These are phyloP conservation scores for Arabidopsis lyrata DNA, from an alignment of 441 rosid species.

Conservation along the genomic window DNA sequence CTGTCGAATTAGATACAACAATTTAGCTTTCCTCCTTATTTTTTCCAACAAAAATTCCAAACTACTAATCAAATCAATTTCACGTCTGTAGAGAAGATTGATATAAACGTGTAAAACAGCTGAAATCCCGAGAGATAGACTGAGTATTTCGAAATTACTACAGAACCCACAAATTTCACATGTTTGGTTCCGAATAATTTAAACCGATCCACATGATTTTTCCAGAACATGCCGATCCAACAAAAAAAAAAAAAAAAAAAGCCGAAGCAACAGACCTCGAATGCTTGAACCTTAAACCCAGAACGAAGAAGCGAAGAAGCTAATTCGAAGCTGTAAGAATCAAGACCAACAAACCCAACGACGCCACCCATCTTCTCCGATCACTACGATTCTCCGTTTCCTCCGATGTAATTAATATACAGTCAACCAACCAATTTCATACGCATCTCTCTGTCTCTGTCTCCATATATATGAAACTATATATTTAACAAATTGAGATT, in stretches of 20 bases:
- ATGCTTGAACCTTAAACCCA: conserved; percentile 73
- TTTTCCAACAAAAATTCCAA: neutral
- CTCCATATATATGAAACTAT: neutral
- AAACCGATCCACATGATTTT: conserved; percentile 11
- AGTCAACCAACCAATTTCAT: conserved; percentile 34
- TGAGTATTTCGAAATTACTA: neutral
- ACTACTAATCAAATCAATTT: conserved; percentile 11
- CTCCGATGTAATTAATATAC: conserved; percentile 16
- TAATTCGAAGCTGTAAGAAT: conserved; percentile 68
- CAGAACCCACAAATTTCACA: neutral
- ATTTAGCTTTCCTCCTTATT: neutral
- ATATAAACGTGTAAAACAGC: neutral
- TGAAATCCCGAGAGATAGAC: neutral
- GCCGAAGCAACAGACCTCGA: conserved; percentile 54
- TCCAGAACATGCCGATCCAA: neutral
- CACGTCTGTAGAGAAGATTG: neutral
- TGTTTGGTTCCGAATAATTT: neutral
- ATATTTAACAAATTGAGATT: neutral
- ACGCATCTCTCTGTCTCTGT: conserved; percentile 35
- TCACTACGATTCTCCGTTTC: neutral
- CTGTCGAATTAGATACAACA: conserved; percentile 47
- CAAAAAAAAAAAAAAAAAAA: neutral
- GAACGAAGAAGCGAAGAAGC: conserved; percentile 68
- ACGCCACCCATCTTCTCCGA: conserved; percentile 40
- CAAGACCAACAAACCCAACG: conserved; percentile 82